These are phyloP conservation scores for Pythium myriotylum DNA, from an alignment of 352 stramenopile species.

Conservation along the genomic window DNA sequence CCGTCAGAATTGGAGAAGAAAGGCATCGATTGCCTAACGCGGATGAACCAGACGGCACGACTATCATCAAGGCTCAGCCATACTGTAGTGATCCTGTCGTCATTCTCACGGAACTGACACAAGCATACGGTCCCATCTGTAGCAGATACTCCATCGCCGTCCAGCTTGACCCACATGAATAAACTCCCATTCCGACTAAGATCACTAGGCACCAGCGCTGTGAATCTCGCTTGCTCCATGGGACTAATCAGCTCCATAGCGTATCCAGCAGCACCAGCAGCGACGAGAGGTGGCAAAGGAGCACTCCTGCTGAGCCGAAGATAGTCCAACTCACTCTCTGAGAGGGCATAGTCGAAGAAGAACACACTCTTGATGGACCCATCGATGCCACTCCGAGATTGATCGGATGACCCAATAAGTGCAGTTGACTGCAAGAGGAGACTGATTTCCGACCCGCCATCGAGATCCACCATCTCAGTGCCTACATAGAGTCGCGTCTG, in stretches of 20 bases:
- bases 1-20: no score
- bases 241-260: conserved; percentile 17
- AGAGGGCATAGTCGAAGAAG: conserved; percentile 44
- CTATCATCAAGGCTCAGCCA: conserved; percentile 12
- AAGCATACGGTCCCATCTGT: conserved; percentile 7
- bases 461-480: conserved; percentile 9
- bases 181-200: conserved; percentile 1
- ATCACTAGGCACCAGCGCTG: neutral
- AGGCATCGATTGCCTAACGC: neutral
- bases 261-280: conserved; percentile 34
- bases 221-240: conserved; percentile 9
- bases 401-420: conserved; percentile 21
- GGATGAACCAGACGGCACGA: conserved; percentile 13
- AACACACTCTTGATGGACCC: conserved; percentile 47
- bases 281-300: conserved; percentile 4
- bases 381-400: conserved; percentile 32
- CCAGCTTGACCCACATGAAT: conserved; percentile 12
- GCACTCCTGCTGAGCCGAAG: conserved; percentile 31
- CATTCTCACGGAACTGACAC: conserved; percentile 12
- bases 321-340: conserved; percentile 39
- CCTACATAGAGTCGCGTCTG: conserved; percentile 27
- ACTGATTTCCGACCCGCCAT: neutral
- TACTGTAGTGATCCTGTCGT: conserved; percentile 1
- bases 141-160: neutral
- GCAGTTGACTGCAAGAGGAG: neutral